phyloP scores from a whole-genome alignment of 805 yeast genomes.

The Pichia membranifaciens region DNA sequence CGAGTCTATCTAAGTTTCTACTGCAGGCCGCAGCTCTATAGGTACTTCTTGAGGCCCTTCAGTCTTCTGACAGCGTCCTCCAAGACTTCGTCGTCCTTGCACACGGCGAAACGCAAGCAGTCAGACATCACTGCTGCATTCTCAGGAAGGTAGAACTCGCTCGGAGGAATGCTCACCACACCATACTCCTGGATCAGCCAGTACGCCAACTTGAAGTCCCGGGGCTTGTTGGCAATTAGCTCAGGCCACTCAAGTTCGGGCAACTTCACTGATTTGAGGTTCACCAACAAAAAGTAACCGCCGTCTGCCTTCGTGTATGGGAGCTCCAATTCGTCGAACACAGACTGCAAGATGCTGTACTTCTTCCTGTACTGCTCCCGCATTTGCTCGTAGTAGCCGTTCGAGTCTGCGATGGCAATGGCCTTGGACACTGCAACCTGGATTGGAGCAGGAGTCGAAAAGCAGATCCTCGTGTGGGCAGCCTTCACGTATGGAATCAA shows the following conservation, averaged over 20 bases:
- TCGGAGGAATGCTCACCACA: slow-evolving; percentile 94
- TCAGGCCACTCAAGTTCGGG: slow-evolving; percentile 63
- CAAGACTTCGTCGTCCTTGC: slow-evolving; percentile 81
- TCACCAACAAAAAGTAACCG: slow-evolving; percentile 87
- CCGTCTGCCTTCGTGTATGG: slow-evolving; percentile 93
- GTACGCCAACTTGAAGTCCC: slow-evolving; percentile 83
- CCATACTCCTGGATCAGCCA: slow-evolving; percentile 93
- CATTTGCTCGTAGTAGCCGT: slow-evolving; percentile 61
- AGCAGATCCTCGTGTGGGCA: slow-evolving; percentile 94
- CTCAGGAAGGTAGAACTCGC: slow-evolving; percentile 84
- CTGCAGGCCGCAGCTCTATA: slow-evolving; percentile 25
- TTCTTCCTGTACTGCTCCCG: slow-evolving; percentile 64
- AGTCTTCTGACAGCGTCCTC: slow-evolving; percentile 78
- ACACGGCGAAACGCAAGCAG: slow-evolving; percentile 88
- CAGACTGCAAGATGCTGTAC: slow-evolving; percentile 63
- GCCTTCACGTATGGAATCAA: slow-evolving; percentile 73
- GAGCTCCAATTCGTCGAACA: slow-evolving; percentile 79
- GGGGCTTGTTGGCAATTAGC: slow-evolving; percentile 61
- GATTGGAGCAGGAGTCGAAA: slow-evolving; percentile 82
- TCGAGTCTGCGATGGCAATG: slow-evolving; percentile 51
- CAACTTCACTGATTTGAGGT: slow-evolving; percentile 73
- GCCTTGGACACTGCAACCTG: slow-evolving; percentile 91
- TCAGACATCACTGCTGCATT: slow-evolving; percentile 29
- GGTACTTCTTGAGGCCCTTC: slow-evolving; percentile 58
- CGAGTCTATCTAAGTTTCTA: background rate